Conservation (phyloP, 306 rosid species). For the Cajanus cajan region DNA sequence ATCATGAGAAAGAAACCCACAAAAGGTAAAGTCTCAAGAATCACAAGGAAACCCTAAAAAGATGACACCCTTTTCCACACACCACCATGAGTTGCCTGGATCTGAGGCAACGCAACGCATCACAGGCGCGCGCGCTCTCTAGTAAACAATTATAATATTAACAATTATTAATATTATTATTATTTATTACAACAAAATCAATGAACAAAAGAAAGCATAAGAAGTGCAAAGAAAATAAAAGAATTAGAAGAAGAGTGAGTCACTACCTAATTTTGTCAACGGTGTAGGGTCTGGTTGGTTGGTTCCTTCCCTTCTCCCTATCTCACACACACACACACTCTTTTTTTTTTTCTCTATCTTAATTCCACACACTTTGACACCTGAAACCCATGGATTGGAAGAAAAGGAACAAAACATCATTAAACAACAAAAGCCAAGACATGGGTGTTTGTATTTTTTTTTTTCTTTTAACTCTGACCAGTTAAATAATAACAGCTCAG, state of each 20-base stretch:
- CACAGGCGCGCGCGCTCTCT: slow-evolving; percentile 46
- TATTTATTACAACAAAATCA: slow-evolving; percentile 32
- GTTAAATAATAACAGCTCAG: slow-evolving; percentile 38
- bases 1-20: slow-evolving; percentile 72
- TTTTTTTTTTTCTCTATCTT: slow-evolving; percentile 6
- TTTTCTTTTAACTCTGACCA: slow-evolving; percentile 28
- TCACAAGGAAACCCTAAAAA: slow-evolving; percentile 79
- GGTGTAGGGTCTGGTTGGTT: slow-evolving; percentile 43
- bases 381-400: slow-evolving; percentile 54
- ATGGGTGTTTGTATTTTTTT: background rate
- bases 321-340: background rate
- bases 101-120: slow-evolving; percentile 74
- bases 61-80: slow-evolving; percentile 47
- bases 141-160: background rate
- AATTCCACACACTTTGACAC: slow-evolving; percentile 30
- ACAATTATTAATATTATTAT: background rate
- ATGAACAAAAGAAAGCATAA: slow-evolving; percentile 35
- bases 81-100: slow-evolving; percentile 70
- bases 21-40: slow-evolving; percentile 61
- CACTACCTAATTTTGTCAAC: slow-evolving; percentile 75
- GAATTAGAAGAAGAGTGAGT: slow-evolving; percentile 13
- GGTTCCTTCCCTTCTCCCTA: slow-evolving; percentile 24
- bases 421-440: slow-evolving; percentile 33
- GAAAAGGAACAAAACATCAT: slow-evolving; percentile 40
- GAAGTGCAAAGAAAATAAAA: background rate